Evolutionary conservation across 257 asterid genomes (phyloP), one percentile per base, ranked within the genome.

Genomic region (Vinca minor): DNA sequence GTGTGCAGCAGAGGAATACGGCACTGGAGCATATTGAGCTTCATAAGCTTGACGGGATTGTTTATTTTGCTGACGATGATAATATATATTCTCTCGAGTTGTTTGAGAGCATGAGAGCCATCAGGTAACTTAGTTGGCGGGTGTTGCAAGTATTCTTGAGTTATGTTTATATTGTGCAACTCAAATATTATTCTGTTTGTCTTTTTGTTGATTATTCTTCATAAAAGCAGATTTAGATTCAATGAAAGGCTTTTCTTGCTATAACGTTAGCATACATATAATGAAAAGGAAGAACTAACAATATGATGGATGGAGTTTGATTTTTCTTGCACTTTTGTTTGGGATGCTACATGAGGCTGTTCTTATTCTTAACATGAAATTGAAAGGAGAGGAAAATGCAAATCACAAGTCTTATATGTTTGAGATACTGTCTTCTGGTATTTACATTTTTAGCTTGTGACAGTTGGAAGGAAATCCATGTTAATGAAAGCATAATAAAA

Each of bases 61-160:
- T 87, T 63, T 93, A 89, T 75, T 89, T 93, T 76, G 99, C 99
- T 0, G 96, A 86, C 66, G 97, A 90, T 66, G 97, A 87, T 76
- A 87, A 84, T 72, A 71, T 83, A 65, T 86, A 87, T 78, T 74
- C 93, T 3, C 85, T 89, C 6, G 96, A 93, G 74, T 82, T 89
- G 63, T 87, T 93, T 68, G 92, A 87, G 86, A 83, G 79, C 67
- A 63, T 90, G 47, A 77, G 96, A 71, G 78, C 72, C 31, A 84
- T 89, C 90, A 83, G 94, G 98, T 93, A 71, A 65, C 38, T 54
- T 44, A 47, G 58, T 46, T 32, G 36, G 29, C 45, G 13, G 18
- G 8, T 17, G 31, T 31, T 46, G 41, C 44, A 46, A 44, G 32
- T 64, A n/a, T 32, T 15, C 39, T 6, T 32, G 12, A 65, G 55